These are phyloP conservation scores for Fagus sylvatica DNA, from an alignment of 306 rosid genomes.

Conservation along the genomic window DNA sequence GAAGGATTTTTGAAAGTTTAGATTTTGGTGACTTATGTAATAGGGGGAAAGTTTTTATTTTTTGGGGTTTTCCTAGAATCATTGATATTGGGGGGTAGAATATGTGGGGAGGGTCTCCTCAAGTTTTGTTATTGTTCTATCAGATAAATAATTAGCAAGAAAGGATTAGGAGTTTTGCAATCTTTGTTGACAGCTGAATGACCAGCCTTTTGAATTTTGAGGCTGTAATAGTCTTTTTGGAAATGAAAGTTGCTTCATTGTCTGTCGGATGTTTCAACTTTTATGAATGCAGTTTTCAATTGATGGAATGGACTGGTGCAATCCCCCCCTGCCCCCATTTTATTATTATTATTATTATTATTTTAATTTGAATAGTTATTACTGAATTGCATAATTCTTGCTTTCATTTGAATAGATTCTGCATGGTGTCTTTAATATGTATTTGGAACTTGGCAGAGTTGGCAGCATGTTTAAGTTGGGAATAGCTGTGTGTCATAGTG, in stretches of 20 bases:
- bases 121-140: conserved; percentile 14
- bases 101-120: conserved; percentile 31
- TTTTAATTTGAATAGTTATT: neutral
- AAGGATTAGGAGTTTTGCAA: neutral
- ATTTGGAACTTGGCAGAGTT: conserved; percentile 4
- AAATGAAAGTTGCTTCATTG: neutral
- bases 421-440: conserved; percentile 1
- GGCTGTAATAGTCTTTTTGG: neutral
- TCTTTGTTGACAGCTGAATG: conserved; percentile 27
- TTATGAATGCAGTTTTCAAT: neutral
- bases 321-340: too few relatives aligned
- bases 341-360: too few relatives aligned
- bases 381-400: conserved; percentile 14
- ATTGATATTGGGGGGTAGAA: neutral
- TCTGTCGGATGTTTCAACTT: neutral
- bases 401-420: conserved; percentile 4
- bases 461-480: neutral
- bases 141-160: conserved; percentile 27
- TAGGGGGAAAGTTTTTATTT: neutral
- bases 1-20: neutral
- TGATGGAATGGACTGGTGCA: neutral
- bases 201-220: conserved; percentile 21
- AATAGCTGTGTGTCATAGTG: neutral
- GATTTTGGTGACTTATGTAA: conserved; percentile 19
- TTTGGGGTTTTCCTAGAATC: neutral